Evolutionary conservation across 345 rosid species (phyloP).

Genomic region (Cardamine chenopodiifolia): DNA sequence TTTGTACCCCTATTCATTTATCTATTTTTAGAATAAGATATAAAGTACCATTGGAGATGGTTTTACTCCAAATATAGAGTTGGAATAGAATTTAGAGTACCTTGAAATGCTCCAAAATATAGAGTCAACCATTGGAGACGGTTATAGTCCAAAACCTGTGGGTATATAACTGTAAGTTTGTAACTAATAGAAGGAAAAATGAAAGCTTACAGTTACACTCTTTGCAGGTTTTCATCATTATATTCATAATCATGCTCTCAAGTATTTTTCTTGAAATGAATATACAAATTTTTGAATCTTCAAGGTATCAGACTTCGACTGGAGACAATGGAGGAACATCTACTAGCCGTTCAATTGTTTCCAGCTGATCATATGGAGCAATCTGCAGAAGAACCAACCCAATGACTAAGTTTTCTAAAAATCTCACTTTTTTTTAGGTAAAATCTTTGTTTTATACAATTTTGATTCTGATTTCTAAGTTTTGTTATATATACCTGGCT

Average conservation of each 20-base stretch:
- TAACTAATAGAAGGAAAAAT: not conserved
- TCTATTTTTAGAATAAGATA: no score
- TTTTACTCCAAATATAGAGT: no score
- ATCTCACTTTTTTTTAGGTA: not conserved
- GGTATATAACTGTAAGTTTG: slow-evolving; percentile 1
- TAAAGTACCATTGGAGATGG: not conserved
- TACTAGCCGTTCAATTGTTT: slow-evolving; percentile 72
- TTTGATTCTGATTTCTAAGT: slow-evolving; percentile 15
- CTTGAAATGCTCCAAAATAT: no score
- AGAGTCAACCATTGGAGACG: not conserved
- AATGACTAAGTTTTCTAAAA: not conserved
- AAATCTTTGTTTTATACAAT: not conserved
- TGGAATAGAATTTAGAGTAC: no score
- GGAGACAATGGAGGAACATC: slow-evolving; percentile 56
- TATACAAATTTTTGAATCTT: slow-evolving; percentile 30
- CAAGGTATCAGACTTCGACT: slow-evolving; percentile 36
- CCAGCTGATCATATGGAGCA: slow-evolving; percentile 96
- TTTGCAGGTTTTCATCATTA: slow-evolving; percentile 1
- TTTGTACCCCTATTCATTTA: not conserved
- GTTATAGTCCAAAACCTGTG: not conserved
- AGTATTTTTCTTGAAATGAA: slow-evolving; percentile 11
- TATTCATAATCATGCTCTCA: not conserved
- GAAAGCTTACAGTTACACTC: not conserved
- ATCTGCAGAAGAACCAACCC: slow-evolving; percentile 53
- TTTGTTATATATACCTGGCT: slow-evolving; percentile 56